phyloP scores from a whole-genome alignment of 2,329 filamentous ascomycete species.

The Hansfordia pulvinata region DNA sequence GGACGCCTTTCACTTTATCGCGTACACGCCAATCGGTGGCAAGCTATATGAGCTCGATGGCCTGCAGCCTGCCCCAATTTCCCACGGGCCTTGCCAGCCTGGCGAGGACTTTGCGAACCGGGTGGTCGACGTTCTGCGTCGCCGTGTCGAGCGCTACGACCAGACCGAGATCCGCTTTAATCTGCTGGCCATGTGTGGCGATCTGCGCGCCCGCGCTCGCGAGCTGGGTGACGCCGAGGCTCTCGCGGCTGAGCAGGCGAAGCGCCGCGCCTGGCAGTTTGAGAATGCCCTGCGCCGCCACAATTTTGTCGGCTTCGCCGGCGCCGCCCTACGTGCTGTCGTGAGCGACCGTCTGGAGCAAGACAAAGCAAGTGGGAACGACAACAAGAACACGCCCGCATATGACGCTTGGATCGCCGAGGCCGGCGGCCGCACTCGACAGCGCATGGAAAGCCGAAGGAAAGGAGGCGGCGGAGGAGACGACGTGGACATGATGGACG shows the following conservation, averaged over 20 bases:
- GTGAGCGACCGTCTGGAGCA: conserved; percentile 59
- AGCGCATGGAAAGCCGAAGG: conserved; percentile 22
- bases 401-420: conserved; percentile 66
- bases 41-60: conserved; percentile 90
- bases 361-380: no score
- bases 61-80: conserved; percentile 82
- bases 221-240: conserved; percentile 75
- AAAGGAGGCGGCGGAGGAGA: conserved; percentile 23
- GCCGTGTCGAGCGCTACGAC: conserved; percentile 75
- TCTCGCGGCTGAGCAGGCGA: conserved; percentile 67
- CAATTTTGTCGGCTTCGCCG: conserved; percentile 94
- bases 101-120: conserved; percentile 57
- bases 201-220: conserved; percentile 61
- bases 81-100: conserved; percentile 62
- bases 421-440: conserved; percentile 42
- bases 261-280: conserved; percentile 79
- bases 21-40: conserved; percentile 72
- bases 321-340: conserved; percentile 79
- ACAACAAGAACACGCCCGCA: no score
- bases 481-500: conserved; percentile 27
- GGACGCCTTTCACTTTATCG: conserved; percentile 96
- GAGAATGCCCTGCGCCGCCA: conserved; percentile 86
- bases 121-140: conserved; percentile 76
- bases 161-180: conserved; percentile 88
- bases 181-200: conserved; percentile 79